Conservation (phyloP, 2,329 filamentous ascomycete species). For the Neofusicoccum ribis region DNA sequence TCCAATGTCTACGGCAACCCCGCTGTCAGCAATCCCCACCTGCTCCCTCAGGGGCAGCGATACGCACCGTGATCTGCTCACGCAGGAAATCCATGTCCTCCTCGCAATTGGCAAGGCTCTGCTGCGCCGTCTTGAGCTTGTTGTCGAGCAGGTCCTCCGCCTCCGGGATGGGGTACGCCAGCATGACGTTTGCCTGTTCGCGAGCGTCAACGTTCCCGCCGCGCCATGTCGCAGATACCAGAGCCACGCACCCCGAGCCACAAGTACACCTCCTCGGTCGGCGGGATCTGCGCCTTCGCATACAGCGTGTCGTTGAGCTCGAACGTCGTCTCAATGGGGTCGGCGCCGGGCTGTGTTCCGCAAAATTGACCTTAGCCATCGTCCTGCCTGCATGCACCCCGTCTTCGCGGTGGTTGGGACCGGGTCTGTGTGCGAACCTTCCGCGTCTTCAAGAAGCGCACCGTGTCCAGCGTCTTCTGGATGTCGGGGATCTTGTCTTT, state of each 20-base stretch:
- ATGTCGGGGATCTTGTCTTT: slow-evolving; percentile 98
- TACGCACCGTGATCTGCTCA: slow-evolving; percentile 88
- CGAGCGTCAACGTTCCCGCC: neutral
- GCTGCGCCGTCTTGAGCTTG: slow-evolving; percentile 77
- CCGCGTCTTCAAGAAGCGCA: slow-evolving; percentile 77
- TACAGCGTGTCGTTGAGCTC: slow-evolving; percentile 96
- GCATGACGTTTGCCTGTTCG: slow-evolving; percentile 86
- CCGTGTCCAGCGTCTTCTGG: slow-evolving; percentile 90
- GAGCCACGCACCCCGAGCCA: slow-evolving; percentile 79
- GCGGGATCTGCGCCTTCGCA: slow-evolving; percentile 78
- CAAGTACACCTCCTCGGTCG: slow-evolving; percentile 88
- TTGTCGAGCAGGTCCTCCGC: slow-evolving; percentile 75
- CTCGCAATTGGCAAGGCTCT: slow-evolving; percentile 82
- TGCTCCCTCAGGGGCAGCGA: neutral
- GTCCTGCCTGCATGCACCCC: neutral
- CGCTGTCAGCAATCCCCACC: slow-evolving; percentile 20
- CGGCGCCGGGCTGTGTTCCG: slow-evolving; percentile 44
- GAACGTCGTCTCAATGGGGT: slow-evolving; percentile 87
- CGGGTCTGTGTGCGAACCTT: slow-evolving; percentile 54
- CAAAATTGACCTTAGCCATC: slow-evolving; percentile 42
- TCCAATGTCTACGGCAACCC: slow-evolving; percentile 76
- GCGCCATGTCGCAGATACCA: neutral
- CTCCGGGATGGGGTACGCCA: slow-evolving; percentile 88
- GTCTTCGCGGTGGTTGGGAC: no score
- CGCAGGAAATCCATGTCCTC: slow-evolving; percentile 94